Conservation (phyloP, 2,329 filamentous ascomycete species). For the Grosmannia clavigera region DNA sequence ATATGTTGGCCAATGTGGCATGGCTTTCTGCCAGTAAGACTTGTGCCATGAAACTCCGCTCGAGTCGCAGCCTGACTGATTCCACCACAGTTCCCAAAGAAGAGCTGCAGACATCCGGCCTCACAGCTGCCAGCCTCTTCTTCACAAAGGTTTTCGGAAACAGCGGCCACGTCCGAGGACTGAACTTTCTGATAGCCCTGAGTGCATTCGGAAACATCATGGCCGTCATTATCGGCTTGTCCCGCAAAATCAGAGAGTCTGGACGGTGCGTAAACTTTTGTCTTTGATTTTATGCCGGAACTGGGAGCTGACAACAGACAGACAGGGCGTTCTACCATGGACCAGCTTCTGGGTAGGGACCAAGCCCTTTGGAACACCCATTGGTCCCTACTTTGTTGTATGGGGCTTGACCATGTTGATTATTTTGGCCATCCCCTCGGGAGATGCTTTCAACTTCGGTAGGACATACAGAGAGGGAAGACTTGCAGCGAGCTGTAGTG, state of each 20-base stretch:
- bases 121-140: constrained; percentile 43
- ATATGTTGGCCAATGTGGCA: constrained; percentile 46
- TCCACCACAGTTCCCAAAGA: constrained; percentile 30
- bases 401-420: constrained; percentile 44
- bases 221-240: constrained; percentile 39
- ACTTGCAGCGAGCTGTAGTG: not conserved
- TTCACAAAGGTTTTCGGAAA: constrained; percentile 45
- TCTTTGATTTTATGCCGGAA: not conserved
- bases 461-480: constrained; percentile 7
- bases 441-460: constrained; percentile 53
- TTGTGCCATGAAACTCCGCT: not conserved
- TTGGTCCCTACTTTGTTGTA: constrained; percentile 44
- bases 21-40: constrained; percentile 39
- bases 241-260: constrained; percentile 45
- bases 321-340: constrained; percentile 47
- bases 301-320: constrained; percentile 11
- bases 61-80: not conserved
- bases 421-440: constrained; percentile 47
- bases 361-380: constrained; percentile 48
- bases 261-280: constrained; percentile 26
- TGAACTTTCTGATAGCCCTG: constrained; percentile 45
- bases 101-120: constrained; percentile 36
- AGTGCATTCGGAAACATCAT: constrained; percentile 47
- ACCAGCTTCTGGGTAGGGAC: constrained; percentile 49
- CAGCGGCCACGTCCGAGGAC: constrained; percentile 31